phyloP scores from a whole-genome alignment of 2,329 filamentous ascomycete species.

The Emergomyces africanus region DNA sequence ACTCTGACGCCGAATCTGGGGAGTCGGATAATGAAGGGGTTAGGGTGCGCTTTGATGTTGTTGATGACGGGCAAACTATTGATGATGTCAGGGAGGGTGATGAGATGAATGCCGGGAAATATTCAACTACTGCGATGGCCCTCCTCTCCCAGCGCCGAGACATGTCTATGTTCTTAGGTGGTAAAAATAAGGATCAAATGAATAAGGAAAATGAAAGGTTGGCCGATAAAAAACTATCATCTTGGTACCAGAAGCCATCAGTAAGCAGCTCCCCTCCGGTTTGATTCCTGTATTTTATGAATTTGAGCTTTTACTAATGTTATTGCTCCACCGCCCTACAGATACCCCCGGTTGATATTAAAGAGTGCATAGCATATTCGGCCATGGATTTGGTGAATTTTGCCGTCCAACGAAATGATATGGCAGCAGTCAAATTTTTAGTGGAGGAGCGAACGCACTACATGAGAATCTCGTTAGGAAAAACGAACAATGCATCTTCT shows the following conservation, averaged over 20 bases:
- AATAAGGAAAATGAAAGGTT: neutral
- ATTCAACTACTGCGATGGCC: neutral
- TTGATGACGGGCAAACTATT: slow-evolving; percentile 59
- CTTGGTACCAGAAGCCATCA: neutral
- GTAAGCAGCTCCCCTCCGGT: neutral
- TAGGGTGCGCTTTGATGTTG: slow-evolving; percentile 36
- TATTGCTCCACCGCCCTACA: neutral
- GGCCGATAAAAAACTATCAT: neutral
- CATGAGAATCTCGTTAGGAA: slow-evolving; percentile 19
- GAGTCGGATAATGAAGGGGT: slow-evolving; percentile 15
- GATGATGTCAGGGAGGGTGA: slow-evolving; percentile 61
- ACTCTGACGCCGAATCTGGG: neutral
- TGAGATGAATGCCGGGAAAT: slow-evolving; percentile 23
- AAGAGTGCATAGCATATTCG: neutral
- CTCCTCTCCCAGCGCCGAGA: neutral
- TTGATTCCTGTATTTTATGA: neutral
- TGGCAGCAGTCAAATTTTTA: slow-evolving; percentile 39
- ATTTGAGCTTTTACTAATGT: neutral
- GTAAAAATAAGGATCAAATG: neutral
- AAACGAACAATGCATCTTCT: slow-evolving; percentile 6
- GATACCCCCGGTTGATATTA: neutral
- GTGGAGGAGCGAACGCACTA: slow-evolving; percentile 41
- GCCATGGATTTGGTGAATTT: slow-evolving; percentile 21
- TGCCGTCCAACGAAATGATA: slow-evolving; percentile 39
- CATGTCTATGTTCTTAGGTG: neutral